A percentile compares a stretch with the other conserved stretches of the same genome.
These are phyloP conservation scores for Eimeria falciformis DNA, from an alignment of 169 alveolate genomes.

Conservation along the genomic window DNA sequence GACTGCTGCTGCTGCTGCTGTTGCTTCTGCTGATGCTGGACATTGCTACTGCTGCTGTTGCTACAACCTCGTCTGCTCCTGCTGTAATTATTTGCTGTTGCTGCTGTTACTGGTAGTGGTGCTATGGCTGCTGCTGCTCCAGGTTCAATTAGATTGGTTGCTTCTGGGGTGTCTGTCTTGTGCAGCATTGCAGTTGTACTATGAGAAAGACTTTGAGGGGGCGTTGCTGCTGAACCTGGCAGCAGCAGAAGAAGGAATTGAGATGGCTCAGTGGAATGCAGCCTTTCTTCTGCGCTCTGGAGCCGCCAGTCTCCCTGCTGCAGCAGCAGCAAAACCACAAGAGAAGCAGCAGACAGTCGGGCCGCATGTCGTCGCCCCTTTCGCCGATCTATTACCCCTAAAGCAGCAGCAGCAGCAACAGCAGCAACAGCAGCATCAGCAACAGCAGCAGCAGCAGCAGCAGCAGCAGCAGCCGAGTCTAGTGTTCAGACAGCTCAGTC, in stretches of 20 bases:
- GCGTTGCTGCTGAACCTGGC: constrained; percentile 79
- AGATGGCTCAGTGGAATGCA: constrained; percentile 81
- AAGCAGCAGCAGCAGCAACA: constrained; percentile 6
- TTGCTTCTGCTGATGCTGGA: neutral
- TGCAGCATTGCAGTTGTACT: constrained; percentile 74
- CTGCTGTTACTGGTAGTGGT: neutral
- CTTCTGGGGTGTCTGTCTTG: neutral
- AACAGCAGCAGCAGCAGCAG: constrained; percentile 50
- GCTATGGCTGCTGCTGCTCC: neutral
- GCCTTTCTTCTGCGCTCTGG: constrained; percentile 61
- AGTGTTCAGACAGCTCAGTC: constrained; percentile 58
- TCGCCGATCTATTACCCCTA: neutral
- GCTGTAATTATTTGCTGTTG: neutral
- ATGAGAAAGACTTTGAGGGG: constrained; percentile 77
- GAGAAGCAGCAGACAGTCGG: neutral
- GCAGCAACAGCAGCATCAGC: constrained; percentile 22
- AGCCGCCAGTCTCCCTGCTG: constrained; percentile 19
- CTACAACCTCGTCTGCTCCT: neutral
- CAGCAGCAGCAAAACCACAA: constrained; percentile 7
- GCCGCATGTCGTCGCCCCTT: neutral
- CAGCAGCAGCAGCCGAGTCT: constrained; percentile 38
- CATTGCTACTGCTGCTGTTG: neutral
- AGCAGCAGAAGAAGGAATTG: constrained; percentile 84
- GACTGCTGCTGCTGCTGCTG: neutral
- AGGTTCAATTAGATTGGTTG: neutral